Conservation (phyloP, 1,139 yeast genomes). For the Blastobotrys apis region DNA sequence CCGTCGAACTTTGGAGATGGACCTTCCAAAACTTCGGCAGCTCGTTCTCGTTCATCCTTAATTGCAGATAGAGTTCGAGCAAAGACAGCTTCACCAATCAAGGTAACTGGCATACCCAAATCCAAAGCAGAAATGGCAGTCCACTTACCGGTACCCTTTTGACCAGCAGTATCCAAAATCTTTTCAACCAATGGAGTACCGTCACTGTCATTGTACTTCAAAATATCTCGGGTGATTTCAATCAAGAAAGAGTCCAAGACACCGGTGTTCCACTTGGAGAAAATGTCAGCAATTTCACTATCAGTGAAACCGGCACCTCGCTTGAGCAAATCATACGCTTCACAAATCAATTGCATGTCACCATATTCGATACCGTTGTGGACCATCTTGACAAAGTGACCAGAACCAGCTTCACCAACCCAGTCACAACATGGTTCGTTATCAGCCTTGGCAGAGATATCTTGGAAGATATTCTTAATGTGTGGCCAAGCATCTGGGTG, state of each 20-base stretch:
- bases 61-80: conserved; percentile 93
- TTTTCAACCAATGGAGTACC: conserved; percentile 93
- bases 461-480: conserved; percentile 93
- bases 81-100: conserved; percentile 98
- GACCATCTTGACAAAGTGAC: conserved; percentile 99
- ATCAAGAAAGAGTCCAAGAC: conserved; percentile 95
- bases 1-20: conserved; percentile 65
- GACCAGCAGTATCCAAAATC: conserved; percentile 96
- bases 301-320: conserved; percentile 87
- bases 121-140: conserved; percentile 97
- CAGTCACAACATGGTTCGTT: conserved; percentile 99
- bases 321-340: conserved; percentile 94
- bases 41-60: conserved; percentile 84
- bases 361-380: conserved; percentile 99
- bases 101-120: conserved; percentile 96
- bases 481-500: conserved; percentile 98
- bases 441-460: conserved; percentile 91
- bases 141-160: conserved; percentile 99
- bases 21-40: conserved; percentile 73
- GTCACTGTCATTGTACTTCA: conserved; percentile 79
- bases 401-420: conserved; percentile 99
- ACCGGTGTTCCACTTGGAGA: conserved; percentile 93
- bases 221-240: conserved; percentile 94
- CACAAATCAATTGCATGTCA: conserved; percentile 99
- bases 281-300: conserved; percentile 92